phyloP scores from a whole-genome alignment of 352 stramenopile genomes.

The Phytophthora citrophthora region DNA sequence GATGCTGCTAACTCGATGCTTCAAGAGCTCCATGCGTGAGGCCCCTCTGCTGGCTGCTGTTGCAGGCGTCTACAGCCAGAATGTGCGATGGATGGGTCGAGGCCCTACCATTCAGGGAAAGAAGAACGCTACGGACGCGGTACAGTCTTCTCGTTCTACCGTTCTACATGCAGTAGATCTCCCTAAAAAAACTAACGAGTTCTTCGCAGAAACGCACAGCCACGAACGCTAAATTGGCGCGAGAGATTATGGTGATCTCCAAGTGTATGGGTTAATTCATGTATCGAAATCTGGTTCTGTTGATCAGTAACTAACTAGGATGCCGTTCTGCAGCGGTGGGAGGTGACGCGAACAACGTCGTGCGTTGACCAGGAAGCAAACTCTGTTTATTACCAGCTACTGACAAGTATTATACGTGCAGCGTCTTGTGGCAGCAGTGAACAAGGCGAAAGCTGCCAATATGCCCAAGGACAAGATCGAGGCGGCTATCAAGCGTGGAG shows the following conservation, averaged over 20 bases:
- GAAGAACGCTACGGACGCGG: slow-evolving; percentile 83
- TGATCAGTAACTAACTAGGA: neutral
- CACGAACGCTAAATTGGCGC: slow-evolving; percentile 78
- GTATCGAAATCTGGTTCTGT: neutral
- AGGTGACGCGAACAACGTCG: slow-evolving; percentile 75
- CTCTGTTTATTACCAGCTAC: too few relatives aligned
- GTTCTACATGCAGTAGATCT: too few relatives aligned
- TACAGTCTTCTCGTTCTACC: slow-evolving; percentile 19
- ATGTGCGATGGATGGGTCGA: slow-evolving; percentile 76
- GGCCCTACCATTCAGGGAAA: slow-evolving; percentile 81
- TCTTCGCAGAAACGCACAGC: slow-evolving; percentile 71
- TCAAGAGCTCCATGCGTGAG: slow-evolving; percentile 5
- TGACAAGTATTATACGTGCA: slow-evolving; percentile 2
- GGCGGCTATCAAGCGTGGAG: slow-evolving; percentile 81
- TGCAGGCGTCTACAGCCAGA: slow-evolving; percentile 39
- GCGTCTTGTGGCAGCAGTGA: slow-evolving; percentile 61
- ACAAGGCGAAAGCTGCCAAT: slow-evolving; percentile 82
- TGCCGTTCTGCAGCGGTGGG: slow-evolving; percentile 40
- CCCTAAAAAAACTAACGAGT: too few relatives aligned
- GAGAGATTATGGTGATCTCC: slow-evolving; percentile 77
- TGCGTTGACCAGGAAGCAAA: slow-evolving; percentile 28
- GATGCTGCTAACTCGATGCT: slow-evolving; percentile 27
- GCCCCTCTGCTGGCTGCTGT: slow-evolving; percentile 4
- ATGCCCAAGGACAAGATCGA: slow-evolving; percentile 89
- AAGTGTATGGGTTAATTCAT: slow-evolving; percentile 45